Conservation (phyloP, 2,329 filamentous ascomycete genomes). For the Colletotrichum chlorophyti region DNA sequence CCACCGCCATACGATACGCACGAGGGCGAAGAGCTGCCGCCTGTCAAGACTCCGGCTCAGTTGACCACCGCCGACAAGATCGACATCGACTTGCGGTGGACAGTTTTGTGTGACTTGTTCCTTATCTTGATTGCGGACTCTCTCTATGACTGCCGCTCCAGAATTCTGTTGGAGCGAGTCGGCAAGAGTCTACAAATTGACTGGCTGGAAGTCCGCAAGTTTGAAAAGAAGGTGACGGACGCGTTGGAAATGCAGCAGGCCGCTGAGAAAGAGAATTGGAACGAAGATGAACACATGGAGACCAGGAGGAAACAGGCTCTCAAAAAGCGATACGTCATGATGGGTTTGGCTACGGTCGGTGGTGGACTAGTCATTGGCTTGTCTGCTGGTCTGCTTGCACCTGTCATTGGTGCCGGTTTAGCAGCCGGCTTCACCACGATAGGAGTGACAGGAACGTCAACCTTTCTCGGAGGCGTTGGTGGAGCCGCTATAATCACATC, state of each 20-base stretch:
- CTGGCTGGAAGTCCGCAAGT: conserved; percentile 93
- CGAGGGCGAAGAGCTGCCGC: conserved; percentile 74
- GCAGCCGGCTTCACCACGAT: conserved; percentile 96
- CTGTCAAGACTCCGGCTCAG: conserved; percentile 83
- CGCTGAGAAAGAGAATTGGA: conserved; percentile 95
- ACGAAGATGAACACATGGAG: conserved; percentile 94
- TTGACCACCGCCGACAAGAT: conserved; percentile 83
- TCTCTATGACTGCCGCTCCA: conserved; percentile 87
- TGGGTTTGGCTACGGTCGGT: conserved; percentile 95
- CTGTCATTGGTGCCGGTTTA: conserved; percentile 91
- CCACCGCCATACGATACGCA: conserved; percentile 69
- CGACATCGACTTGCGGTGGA: conserved; percentile 97
- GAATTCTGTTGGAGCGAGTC: conserved; percentile 82
- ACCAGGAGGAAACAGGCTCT: conserved; percentile 79
- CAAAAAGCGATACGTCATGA: conserved; percentile 87
- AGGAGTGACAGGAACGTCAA: conserved; percentile 85
- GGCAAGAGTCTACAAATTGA: conserved; percentile 80
- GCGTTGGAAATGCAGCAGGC: conserved; percentile 97
- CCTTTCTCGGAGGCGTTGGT: conserved; percentile 89
- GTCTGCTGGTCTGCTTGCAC: conserved; percentile 89
- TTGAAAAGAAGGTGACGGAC: conserved; percentile 96
- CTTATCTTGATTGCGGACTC: conserved; percentile 96
- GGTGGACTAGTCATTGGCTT: conserved; percentile 94
- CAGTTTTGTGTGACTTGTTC: conserved; percentile 94
- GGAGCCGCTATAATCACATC: conserved; percentile 95